phyloP scores from a whole-genome alignment of 345 rosid species.

The Arabis alpina region DNA sequence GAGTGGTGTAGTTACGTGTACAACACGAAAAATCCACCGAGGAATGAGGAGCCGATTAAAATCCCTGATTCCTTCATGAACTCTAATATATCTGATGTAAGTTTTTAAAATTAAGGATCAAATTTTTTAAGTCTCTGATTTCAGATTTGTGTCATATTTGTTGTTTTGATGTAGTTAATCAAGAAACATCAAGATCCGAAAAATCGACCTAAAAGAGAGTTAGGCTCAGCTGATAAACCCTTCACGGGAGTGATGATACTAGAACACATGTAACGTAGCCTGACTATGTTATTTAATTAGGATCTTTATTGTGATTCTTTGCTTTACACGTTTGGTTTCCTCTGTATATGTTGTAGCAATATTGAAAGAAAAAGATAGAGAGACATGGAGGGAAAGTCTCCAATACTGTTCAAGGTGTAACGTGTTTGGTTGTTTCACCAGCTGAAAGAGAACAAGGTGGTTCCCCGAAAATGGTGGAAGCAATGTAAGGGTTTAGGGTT shows the following conservation, averaged over 20 bases:
- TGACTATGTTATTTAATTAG: background rate
- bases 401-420: conserved; percentile 55
- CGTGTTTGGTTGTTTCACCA: conserved; percentile 65
- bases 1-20: conserved; percentile 86
- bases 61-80: conserved; percentile 59
- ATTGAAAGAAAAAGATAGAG: conserved; percentile 65
- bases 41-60: conserved; percentile 55
- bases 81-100: conserved; percentile 60
- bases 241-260: conserved; percentile 67
- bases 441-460: conserved; percentile 72
- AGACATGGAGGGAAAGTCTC: conserved; percentile 67
- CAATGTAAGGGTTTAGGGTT: conserved; percentile 54
- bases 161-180: conserved; percentile 47
- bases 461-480: conserved; percentile 66
- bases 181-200: conserved; percentile 68
- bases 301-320: background rate
- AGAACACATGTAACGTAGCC: conserved; percentile 58
- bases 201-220: conserved; percentile 51
- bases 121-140: background rate
- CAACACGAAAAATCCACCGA: conserved; percentile 60
- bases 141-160: background rate
- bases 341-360: conserved; percentile 48
- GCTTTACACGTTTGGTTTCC: background rate
- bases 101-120: background rate
- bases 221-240: conserved; percentile 53